Percentiles rank a stretch among this genome's conserved stretches.
These are phyloP conservation scores for Alternaria novae-zelandiae DNA, from an alignment of 2,329 filamentous ascomycete species.

Conservation along the genomic window DNA sequence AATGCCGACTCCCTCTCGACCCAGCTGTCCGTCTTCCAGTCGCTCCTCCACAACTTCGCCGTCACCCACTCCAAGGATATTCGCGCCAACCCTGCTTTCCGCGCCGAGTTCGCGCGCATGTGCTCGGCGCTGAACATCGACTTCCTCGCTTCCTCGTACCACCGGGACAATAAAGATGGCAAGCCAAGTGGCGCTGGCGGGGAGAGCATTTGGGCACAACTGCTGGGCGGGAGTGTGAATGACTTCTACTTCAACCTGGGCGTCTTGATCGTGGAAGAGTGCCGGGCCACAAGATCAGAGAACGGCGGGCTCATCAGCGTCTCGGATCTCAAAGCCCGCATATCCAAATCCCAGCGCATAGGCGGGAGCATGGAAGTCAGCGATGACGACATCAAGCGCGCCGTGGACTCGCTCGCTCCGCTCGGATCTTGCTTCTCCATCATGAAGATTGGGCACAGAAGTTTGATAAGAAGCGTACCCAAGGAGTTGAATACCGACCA, in stretches of 20 bases:
- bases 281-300: slow-evolving; percentile 81
- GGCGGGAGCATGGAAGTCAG: slow-evolving; percentile 76
- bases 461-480: slow-evolving; percentile 90
- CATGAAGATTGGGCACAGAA: slow-evolving; percentile 79
- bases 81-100: slow-evolving; percentile 91
- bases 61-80: slow-evolving; percentile 95
- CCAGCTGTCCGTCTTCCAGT: slow-evolving; percentile 95
- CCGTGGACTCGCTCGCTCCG: slow-evolving; percentile 84
- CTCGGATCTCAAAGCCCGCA: slow-evolving; percentile 76
- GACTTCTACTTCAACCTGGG: slow-evolving; percentile 99
- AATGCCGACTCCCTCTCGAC: slow-evolving; percentile 88
- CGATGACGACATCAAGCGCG: slow-evolving; percentile 91
- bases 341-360: slow-evolving; percentile 72
- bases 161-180: slow-evolving; percentile 57
- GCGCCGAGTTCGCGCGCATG: slow-evolving; percentile 98
- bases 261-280: slow-evolving; percentile 93
- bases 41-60: slow-evolving; percentile 91
- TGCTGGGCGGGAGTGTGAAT: slow-evolving; percentile 89
- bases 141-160: slow-evolving; percentile 69
- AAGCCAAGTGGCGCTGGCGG: slow-evolving; percentile 58
- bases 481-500: slow-evolving; percentile 96
- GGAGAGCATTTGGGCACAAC: slow-evolving; percentile 87
- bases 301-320: slow-evolving; percentile 93
- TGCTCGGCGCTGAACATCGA: slow-evolving; percentile 96
- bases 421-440: slow-evolving; percentile 88